Conservation (phyloP, 345 rosid species). For the Eucalyptus tenuipes region DNA sequence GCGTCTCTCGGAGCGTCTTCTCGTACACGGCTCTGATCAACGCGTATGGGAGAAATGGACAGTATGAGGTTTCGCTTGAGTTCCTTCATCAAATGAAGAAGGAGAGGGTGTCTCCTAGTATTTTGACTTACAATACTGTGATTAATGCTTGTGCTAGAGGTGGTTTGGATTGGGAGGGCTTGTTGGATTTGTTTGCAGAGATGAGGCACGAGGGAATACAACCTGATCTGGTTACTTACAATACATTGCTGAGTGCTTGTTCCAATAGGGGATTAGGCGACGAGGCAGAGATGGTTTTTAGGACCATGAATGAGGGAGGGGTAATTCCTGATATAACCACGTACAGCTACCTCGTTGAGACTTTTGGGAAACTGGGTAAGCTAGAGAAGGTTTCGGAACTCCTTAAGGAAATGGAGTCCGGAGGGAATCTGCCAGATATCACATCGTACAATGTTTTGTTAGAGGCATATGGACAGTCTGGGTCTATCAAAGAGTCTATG, state of each 20-base stretch:
- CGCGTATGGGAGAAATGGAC: slow-evolving; percentile 80
- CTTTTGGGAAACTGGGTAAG: slow-evolving; percentile 54
- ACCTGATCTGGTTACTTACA: slow-evolving; percentile 85
- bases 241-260: slow-evolving; percentile 86
- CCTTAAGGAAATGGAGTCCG: slow-evolving; percentile 68
- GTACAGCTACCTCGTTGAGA: slow-evolving; percentile 62
- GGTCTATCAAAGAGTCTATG: slow-evolving; percentile 68
- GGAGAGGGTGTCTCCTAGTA: slow-evolving; percentile 60
- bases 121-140: slow-evolving; percentile 86
- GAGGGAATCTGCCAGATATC: slow-evolving; percentile 74
- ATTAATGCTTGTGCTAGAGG: slow-evolving; percentile 88
- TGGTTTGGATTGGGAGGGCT: slow-evolving; percentile 88
- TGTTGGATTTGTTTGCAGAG: slow-evolving; percentile 84
- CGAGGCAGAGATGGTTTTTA: slow-evolving; percentile 91
- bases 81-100: slow-evolving; percentile 77
- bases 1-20: slow-evolving; percentile 71
- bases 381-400: slow-evolving; percentile 64
- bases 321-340: slow-evolving; percentile 76
- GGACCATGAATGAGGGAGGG: slow-evolving; percentile 92
- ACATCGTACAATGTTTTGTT: slow-evolving; percentile 74
- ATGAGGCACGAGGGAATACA: slow-evolving; percentile 93
- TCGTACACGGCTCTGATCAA: slow-evolving; percentile 85
- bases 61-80: slow-evolving; percentile 61
- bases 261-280: slow-evolving; percentile 74
- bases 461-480: slow-evolving; percentile 59